Base-by-base conservation (phyloP, 495 filamentous ascomycete genomes). In the Penicillium cinerascens region DNA sequence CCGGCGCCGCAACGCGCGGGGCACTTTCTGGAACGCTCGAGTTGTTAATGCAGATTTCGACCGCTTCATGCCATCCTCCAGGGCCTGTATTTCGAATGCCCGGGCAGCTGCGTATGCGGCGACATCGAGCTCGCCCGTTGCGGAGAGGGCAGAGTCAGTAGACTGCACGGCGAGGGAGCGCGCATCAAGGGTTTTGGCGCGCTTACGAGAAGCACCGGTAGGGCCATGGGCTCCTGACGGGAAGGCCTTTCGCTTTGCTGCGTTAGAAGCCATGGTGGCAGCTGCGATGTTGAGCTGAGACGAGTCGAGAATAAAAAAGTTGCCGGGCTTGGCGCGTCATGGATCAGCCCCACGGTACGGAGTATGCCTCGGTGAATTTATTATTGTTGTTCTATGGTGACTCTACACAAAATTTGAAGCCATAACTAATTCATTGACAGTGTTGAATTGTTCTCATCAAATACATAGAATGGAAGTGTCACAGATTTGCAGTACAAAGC, bases 11-110 rank as follows among this genome's bases (percentile, higher is more conserved):
- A 98, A 71, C 42, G 86, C 82, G 52, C 89, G 81, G 0, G 93
- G 93, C 13, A 98, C 87, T 50, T 86, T 77, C 68, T 98, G 93
- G 61, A 97, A 97, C 10, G 91, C 91, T 47, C 93, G 78, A 38
- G 78, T 84, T 4, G 81, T 83, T 52, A 86, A 73, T 8, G 77
- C 77, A 39, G 78, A 78, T 60, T 85, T 92, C 25, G 87, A 85
- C 42, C 79, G 79, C 49, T 78, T 70, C 78, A 97, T 92, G 29
- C 88, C 87, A 40, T 82, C 72, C 63, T 93, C 86, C 40, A 98
- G 73, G 1, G 92, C 85, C 37, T 79, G 82, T 62, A 98, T 97
- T 68, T 97, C 92, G 58, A 87, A 95, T 61, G 92, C 83, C 16
- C 91, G 85, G 8, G 89, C 83, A 44, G 80, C 79, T 51, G 96